Conservation (phyloP, 805 yeast species). For the Hanseniaspora mollemarum region DNA sequence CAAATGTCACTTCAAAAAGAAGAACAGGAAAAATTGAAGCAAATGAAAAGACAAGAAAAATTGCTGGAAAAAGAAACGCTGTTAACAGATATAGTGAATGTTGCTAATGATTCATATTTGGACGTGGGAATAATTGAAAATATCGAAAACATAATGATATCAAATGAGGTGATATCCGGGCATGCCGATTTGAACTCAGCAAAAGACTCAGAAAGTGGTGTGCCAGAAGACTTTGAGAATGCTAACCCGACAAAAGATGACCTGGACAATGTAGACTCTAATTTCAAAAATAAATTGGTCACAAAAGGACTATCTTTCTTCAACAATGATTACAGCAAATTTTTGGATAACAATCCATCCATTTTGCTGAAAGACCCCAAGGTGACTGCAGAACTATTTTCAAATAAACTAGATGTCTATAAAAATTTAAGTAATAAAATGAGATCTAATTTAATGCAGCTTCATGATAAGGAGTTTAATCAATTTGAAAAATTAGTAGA, state of each 20-base stretch:
- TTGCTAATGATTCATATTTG: slow-evolving; percentile 13
- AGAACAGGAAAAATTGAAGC: slow-evolving; percentile 7
- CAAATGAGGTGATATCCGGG: neutral
- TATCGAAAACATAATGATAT: slow-evolving; percentile 13
- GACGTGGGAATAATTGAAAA: slow-evolving; percentile 14
- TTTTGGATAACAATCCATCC: slow-evolving; percentile 10
- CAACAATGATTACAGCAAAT: neutral
- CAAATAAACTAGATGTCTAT: slow-evolving; percentile 7
- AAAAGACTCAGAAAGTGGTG: neutral
- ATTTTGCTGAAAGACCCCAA: slow-evolving; percentile 11
- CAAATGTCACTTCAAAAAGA: slow-evolving; percentile 1
- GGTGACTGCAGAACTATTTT: slow-evolving; percentile 11
- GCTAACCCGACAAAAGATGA: neutral
- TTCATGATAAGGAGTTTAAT: slow-evolving; percentile 7
- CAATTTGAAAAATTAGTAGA: slow-evolving; percentile 3
- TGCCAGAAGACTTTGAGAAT: neutral
- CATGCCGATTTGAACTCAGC: neutral
- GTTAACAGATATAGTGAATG: slow-evolving; percentile 11
- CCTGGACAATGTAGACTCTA: neutral
- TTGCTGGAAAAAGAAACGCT: slow-evolving; percentile 12
- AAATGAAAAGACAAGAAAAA: slow-evolving; percentile 1
- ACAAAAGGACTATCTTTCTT: slow-evolving; percentile 8
- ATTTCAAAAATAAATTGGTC: slow-evolving; percentile 6
- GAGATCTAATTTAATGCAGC: neutral
- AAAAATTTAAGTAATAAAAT: neutral